Base-by-base conservation (phyloP, 2,329 filamentous ascomycete species). In the Ascocoryne sarcoides region DNA sequence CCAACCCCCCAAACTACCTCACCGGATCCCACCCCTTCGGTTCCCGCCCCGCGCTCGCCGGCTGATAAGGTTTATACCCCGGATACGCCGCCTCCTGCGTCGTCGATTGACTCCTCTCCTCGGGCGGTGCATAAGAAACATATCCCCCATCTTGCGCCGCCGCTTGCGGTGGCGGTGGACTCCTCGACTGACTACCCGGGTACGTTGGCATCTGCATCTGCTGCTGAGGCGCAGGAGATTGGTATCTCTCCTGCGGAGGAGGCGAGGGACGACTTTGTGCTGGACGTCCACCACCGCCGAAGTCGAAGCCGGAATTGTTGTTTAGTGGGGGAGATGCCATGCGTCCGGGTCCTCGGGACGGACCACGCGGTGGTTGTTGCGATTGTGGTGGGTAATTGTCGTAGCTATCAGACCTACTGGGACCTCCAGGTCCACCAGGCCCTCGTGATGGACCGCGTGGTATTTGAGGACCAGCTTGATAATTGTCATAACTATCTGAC, bases 1-100 rank as follows among this genome's bases (percentile, higher is more conserved):
- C n/a, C n/a, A n/a, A n/a, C n/a, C n/a, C n/a, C n/a, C n/a, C n/a
- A n/a, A n/a, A n/a, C n/a, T n/a, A n/a, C n/a, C n/a, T n/a, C 0
- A 55, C 53, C 12, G 53, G 53, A 45, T 55, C 53, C 53, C 53
- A 56, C 16, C 46, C 36, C 34, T 51, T 44, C 12, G 53, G 52
- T 35, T 51, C 46, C 29, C 42, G 40, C 10, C 37, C 30, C 39
- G 29, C 23, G 12, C 23, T 12, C 12, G 23, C 7, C 7, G 45
- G 45, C 21, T 48, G 47, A 34, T 54, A 55, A 10, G 51, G 34
- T 34, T 44, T 47, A 33, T 54, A 53, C 7, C 49, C 48, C n/a
- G 49, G 50, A 37, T 56, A 54, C 1, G 35, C 40, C 5, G 43
- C 42, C 16, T 50, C 48, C 29, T 50, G 45, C 1, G 51, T 45